Percentiles rank a stretch among this genome's conserved stretches.
phyloP scores from a whole-genome alignment of 495 filamentous ascomycete genomes.

The Talaromyces nanjingensis region DNA sequence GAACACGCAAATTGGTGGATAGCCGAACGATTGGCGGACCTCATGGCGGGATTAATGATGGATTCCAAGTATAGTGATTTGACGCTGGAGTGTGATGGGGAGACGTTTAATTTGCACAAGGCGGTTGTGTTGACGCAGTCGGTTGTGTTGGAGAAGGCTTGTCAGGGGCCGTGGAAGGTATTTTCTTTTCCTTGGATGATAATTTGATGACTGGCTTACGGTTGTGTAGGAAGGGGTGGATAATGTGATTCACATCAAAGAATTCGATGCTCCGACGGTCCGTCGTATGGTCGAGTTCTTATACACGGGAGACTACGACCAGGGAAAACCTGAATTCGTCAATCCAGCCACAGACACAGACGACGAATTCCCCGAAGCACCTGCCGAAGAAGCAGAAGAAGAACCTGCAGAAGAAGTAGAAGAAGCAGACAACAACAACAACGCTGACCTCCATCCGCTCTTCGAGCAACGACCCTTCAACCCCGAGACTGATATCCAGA shows the following conservation, averaged over 20 bases:
- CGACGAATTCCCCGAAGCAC: background rate
- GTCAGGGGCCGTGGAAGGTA: background rate
- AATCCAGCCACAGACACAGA: background rate
- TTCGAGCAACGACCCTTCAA: background rate
- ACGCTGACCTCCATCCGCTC: background rate
- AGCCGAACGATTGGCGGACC: background rate
- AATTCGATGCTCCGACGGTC: background rate
- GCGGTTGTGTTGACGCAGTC: constrained; percentile 2
- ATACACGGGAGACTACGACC: background rate
- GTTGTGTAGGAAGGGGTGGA: background rate
- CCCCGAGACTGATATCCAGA: background rate
- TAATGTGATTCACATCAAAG: background rate
- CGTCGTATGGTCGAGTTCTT: background rate
- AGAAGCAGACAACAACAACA: background rate
- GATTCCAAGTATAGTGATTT: constrained; percentile 1
- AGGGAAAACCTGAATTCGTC: background rate
- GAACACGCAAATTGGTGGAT: background rate
- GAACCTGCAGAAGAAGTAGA: background rate
- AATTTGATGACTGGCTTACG: background rate
- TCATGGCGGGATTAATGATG: background rate
- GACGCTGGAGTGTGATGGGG: constrained; percentile 1
- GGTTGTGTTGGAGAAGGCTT: background rate
- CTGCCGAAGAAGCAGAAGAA: too few relatives aligned
- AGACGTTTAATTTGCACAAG: constrained; percentile 3
- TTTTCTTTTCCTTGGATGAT: background rate